These are phyloP conservation scores for Russula compacta DNA, from an alignment of 768 basidiomycete genomes.

Conservation along the genomic window DNA sequence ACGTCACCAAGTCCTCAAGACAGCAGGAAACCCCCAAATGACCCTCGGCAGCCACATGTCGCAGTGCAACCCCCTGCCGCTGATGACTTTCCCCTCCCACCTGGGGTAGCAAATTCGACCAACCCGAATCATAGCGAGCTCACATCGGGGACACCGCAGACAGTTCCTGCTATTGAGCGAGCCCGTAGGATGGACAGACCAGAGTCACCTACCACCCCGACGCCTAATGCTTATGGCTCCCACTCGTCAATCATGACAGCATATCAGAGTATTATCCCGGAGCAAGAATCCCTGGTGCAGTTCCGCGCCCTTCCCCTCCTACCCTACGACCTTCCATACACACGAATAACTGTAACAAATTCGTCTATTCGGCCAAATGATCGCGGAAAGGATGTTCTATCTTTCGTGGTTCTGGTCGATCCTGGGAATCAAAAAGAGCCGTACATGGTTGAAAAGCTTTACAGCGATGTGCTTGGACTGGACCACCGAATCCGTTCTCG, in stretches of 20 bases:
- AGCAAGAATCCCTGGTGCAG: conserved; percentile 27
- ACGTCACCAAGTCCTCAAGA: conserved; percentile 14
- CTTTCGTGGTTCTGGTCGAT: conserved; percentile 72
- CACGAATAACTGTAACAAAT: conserved; percentile 61
- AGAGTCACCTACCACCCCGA: conserved; percentile 19
- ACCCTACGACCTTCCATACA: conserved; percentile 61
- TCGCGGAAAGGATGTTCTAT: conserved; percentile 84
- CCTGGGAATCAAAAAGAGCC: conserved; percentile 61
- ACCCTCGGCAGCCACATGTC: neutral
- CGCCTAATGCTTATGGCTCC: conserved; percentile 10
- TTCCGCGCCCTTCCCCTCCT: conserved; percentile 71
- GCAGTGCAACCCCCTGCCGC: conserved; percentile 11
- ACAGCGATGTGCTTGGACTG: conserved; percentile 83
- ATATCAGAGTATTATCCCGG: conserved; percentile 20
- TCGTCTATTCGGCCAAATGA: conserved; percentile 86
- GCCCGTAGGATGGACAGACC: conserved; percentile 18
- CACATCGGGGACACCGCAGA: conserved; percentile 1
- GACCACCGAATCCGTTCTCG: conserved; percentile 63
- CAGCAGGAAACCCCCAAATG: conserved; percentile 18
- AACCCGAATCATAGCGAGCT: conserved; percentile 4
- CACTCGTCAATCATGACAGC: conserved; percentile 11
- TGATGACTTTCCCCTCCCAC: conserved; percentile 20
- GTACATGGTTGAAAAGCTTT: conserved; percentile 89
- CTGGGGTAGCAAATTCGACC: conserved; percentile 5
- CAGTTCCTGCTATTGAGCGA: neutral